A percentile compares a stretch with the other conserved stretches of the same genome.
Evolutionary conservation across 2,329 filamentous ascomycete genomes (phyloP).

Genomic region (Cercospora citrullina): DNA sequence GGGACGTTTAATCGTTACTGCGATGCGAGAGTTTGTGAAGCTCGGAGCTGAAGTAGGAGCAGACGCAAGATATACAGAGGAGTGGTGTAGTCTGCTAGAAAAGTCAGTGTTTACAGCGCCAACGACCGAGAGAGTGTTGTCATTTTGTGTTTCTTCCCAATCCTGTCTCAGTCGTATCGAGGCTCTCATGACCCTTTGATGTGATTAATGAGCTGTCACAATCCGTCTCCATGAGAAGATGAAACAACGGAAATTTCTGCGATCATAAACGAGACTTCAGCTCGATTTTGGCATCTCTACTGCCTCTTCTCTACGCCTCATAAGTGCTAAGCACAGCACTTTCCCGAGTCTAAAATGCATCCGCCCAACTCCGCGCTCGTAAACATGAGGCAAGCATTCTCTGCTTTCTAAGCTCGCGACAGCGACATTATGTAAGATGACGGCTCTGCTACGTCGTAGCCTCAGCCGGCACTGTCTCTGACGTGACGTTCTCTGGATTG

Average conservation of each 20-base stretch:
- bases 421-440: neutral
- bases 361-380: conserved; percentile 13
- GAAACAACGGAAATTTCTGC: neutral
- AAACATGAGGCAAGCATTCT: conserved; percentile 7
- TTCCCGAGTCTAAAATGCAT: neutral
- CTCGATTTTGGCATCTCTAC: neutral
- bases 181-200: neutral
- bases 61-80: neutral
- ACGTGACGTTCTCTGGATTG: neutral
- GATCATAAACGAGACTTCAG: neutral
- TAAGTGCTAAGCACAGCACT: neutral
- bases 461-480: neutral
- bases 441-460: neutral
- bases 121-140: neutral
- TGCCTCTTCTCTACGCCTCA: neutral
- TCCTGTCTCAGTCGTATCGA: neutral
- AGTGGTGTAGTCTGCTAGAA: neutral
- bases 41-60: neutral
- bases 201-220: neutral
- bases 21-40: too few species aligned
- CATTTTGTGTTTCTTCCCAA: neutral
- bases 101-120: neutral
- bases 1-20: neutral
- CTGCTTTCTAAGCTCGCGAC: neutral
- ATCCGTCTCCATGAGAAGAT: neutral